These are phyloP conservation scores for Earliella scabrosa DNA, from an alignment of 1,284 basidiomycete species.

Conservation along the genomic window DNA sequence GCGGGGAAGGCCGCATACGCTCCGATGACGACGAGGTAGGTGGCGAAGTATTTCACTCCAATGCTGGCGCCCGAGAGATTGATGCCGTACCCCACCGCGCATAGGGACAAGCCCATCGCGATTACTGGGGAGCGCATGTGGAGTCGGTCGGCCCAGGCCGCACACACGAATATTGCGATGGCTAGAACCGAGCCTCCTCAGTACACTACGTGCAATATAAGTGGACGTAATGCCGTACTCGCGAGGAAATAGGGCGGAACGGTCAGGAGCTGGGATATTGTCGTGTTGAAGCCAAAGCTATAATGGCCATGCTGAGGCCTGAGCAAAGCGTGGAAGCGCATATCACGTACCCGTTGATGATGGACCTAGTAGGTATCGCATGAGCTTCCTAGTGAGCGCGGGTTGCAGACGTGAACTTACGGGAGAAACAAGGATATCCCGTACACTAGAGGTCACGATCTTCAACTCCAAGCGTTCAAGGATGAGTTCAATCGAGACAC, in stretches of 20 bases:
- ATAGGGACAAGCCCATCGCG: slow-evolving; percentile 51
- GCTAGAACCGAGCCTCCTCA: slow-evolving; percentile 38
- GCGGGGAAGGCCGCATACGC: slow-evolving; percentile 64
- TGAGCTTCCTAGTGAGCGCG: not conserved
- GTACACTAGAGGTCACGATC: slow-evolving; percentile 11
- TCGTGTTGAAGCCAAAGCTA: slow-evolving; percentile 58
- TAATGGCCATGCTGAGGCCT: not conserved
- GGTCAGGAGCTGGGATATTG: slow-evolving; percentile 68
- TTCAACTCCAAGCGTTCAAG: not conserved
- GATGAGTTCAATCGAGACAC: slow-evolving; percentile 27
- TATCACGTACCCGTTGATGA: slow-evolving; percentile 50
- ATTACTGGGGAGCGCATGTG: slow-evolving; percentile 63
- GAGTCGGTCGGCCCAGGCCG: slow-evolving; percentile 59
- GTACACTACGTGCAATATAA: not conserved
- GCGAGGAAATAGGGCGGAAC: slow-evolving; percentile 71
- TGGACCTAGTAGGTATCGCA: slow-evolving; percentile 46
- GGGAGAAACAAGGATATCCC: slow-evolving; percentile 27
- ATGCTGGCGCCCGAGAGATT: slow-evolving; percentile 53
- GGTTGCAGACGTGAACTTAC: slow-evolving; percentile 4
- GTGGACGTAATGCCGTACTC: slow-evolving; percentile 43
- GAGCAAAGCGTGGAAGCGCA: no score
- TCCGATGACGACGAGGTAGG: slow-evolving; percentile 62
- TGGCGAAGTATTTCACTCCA: slow-evolving; percentile 68
- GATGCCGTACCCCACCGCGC: slow-evolving; percentile 63
- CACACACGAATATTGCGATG: slow-evolving; percentile 52